phyloP scores from a whole-genome alignment of 2,329 filamentous ascomycete genomes.

The Grosmannia huntii region DNA sequence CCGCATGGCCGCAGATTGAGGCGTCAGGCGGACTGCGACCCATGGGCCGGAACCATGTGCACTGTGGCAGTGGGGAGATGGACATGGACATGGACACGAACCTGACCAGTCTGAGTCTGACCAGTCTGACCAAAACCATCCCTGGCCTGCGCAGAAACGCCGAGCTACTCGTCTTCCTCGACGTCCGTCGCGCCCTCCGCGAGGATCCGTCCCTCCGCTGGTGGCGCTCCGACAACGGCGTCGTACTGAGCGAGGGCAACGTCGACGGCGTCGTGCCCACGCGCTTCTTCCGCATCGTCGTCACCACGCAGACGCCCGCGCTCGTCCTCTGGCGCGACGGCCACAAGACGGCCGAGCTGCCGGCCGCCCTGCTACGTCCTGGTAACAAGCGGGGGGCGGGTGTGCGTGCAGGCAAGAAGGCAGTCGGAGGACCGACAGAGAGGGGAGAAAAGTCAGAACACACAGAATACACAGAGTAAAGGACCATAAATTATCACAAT shows the following conservation, averaged over 20 bases:
- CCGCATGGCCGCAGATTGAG: slow-evolving; percentile 64
- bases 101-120: too few species aligned
- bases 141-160: slow-evolving; percentile 72
- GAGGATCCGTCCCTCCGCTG: slow-evolving; percentile 49
- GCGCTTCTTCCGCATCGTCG: slow-evolving; percentile 60
- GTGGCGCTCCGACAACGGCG: slow-evolving; percentile 69
- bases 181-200: slow-evolving; percentile 51
- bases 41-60: slow-evolving; percentile 81
- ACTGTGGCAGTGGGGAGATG: slow-evolving; percentile 47
- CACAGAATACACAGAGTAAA: not conserved
- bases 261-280: slow-evolving; percentile 49
- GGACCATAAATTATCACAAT: too few species aligned
- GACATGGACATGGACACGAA: not conserved
- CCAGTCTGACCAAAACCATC: slow-evolving; percentile 21
- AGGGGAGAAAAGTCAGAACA: too few species aligned
- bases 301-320: slow-evolving; percentile 36
- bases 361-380: slow-evolving; percentile 39
- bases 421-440: not conserved
- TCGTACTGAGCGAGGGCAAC: slow-evolving; percentile 53
- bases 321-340: slow-evolving; percentile 61
- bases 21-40: slow-evolving; percentile 62
- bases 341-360: slow-evolving; percentile 52
- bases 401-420: slow-evolving; percentile 10
- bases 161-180: slow-evolving; percentile 65
- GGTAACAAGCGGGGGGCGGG: slow-evolving; percentile 20